Conservation (phyloP, 2,329 filamentous ascomycete genomes). For the Calonectria pseudoturangicola region DNA sequence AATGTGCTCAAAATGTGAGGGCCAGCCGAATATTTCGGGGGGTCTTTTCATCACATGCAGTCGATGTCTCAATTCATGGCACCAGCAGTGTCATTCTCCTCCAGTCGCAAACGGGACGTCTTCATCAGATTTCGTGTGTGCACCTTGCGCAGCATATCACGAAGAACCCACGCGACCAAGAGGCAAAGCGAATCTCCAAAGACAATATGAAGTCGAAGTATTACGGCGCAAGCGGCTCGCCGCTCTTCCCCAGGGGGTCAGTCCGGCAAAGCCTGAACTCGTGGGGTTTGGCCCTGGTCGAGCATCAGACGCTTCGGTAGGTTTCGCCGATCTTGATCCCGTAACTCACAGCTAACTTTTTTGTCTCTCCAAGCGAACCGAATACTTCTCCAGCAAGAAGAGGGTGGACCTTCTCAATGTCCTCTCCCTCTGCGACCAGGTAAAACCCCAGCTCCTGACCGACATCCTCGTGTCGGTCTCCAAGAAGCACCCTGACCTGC, state of each 20-base stretch:
- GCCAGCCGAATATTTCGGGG: slow-evolving; percentile 16
- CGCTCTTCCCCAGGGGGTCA: slow-evolving; percentile 56
- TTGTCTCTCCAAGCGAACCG: slow-evolving; percentile 55
- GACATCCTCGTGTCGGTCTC: slow-evolving; percentile 66
- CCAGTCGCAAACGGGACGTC: slow-evolving; percentile 26
- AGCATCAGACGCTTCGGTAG: slow-evolving; percentile 59
- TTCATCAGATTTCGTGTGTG: slow-evolving; percentile 45
- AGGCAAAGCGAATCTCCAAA: slow-evolving; percentile 44
- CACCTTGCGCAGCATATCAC: slow-evolving; percentile 42
- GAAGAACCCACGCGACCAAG: slow-evolving; percentile 38
- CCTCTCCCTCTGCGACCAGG: slow-evolving; percentile 63
- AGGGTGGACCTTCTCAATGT: slow-evolving; percentile 64
- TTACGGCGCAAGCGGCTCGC: slow-evolving; percentile 59
- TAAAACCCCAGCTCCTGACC: slow-evolving; percentile 63
- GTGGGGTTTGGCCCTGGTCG: slow-evolving; percentile 62
- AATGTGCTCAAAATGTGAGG: slow-evolving; percentile 48
- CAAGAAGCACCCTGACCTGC: slow-evolving; percentile 64
- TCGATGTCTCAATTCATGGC: slow-evolving; percentile 51
- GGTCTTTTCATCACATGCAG: slow-evolving; percentile 46
- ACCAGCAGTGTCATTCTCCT: slow-evolving; percentile 51
- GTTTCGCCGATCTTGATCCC: slow-evolving; percentile 43
- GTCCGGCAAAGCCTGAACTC: slow-evolving; percentile 60
- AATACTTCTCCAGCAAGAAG: slow-evolving; percentile 63
- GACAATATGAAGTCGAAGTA: slow-evolving; percentile 55
- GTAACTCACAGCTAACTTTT: slow-evolving; percentile 6